Percentiles rank a stretch among this genome's conserved stretches.
Evolutionary conservation across 805 yeast species (phyloP).

Genomic region (Metschnikowia gelsemii): DNA sequence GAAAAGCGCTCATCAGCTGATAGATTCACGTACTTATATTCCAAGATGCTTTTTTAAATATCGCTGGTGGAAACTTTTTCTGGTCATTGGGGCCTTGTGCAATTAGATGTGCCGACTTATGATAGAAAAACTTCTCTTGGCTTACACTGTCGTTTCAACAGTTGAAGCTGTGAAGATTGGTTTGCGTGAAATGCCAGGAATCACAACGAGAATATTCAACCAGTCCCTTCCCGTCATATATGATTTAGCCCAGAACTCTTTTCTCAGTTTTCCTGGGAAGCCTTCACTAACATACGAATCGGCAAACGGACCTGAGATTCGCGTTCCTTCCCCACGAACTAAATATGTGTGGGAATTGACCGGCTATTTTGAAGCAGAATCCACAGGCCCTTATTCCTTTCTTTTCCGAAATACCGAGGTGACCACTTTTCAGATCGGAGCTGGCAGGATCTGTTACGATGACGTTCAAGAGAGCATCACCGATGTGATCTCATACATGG

Average conservation of each 20-base stretch:
- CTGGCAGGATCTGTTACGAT: slow-evolving; percentile 6
- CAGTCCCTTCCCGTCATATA: background rate
- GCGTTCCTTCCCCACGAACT: slow-evolving; percentile 3
- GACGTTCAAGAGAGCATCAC: slow-evolving; percentile 5
- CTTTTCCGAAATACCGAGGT: background rate
- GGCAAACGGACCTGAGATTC: background rate
- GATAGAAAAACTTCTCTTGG: background rate
- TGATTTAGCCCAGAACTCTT: slow-evolving; percentile 6
- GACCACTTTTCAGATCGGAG: slow-evolving; percentile 2
- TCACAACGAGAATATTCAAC: background rate
- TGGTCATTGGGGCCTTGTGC: too few relatives aligned
- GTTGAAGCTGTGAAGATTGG: background rate
- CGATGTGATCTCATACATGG: background rate
- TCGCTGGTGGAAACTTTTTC: too few relatives aligned
- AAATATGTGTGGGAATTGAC: slow-evolving; percentile 4
- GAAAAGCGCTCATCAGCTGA: too few relatives aligned
- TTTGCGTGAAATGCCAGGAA: background rate
- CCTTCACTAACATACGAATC: background rate
- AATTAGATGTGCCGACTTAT: too few relatives aligned
- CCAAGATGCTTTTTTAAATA: too few relatives aligned
- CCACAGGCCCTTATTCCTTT: background rate
- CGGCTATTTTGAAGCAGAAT: slow-evolving; percentile 1
- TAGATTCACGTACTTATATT: too few relatives aligned
- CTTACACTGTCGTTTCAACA: background rate
- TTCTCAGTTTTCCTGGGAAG: background rate